phyloP scores from a whole-genome alignment of 2,329 filamentous ascomycete genomes.

The Neofusicoccum umdonicola region DNA sequence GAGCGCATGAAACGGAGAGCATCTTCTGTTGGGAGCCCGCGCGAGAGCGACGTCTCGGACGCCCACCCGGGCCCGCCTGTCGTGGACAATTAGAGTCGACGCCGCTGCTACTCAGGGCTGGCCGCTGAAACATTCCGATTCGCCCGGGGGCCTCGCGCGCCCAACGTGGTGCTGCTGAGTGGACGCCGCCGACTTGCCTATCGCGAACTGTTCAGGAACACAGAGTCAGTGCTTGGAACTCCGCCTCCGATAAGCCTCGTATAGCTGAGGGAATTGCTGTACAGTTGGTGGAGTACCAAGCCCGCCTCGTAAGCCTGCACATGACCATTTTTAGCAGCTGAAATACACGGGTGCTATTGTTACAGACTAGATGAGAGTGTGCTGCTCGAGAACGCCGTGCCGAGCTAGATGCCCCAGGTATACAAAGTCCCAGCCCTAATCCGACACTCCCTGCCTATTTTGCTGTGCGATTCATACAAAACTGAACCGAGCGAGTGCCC shows the following conservation, averaged over 20 bases:
- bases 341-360: not conserved
- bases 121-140: not conserved
- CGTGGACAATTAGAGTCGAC: not conserved
- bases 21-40: not conserved
- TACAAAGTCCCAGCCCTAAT: not conserved
- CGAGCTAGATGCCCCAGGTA: not conserved
- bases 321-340: conserved; percentile 3
- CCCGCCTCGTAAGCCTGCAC: too few species aligned
- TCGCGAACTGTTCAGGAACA: not conserved
- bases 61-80: not conserved
- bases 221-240: not conserved
- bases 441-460: not conserved
- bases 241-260: conserved; percentile 3
- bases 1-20: not conserved
- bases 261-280: not conserved
- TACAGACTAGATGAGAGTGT: too few species aligned
- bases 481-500: not conserved
- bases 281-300: too few species aligned
- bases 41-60: not conserved
- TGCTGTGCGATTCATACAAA: not conserved
- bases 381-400: not conserved
- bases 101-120: not conserved
- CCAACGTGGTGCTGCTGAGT: not conserved
- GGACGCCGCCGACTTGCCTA: not conserved
- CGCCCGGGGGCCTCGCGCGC: not conserved